Base-by-base conservation (phyloP, 108 stramenopile genomes). In the Skeletonema potamos region DNA sequence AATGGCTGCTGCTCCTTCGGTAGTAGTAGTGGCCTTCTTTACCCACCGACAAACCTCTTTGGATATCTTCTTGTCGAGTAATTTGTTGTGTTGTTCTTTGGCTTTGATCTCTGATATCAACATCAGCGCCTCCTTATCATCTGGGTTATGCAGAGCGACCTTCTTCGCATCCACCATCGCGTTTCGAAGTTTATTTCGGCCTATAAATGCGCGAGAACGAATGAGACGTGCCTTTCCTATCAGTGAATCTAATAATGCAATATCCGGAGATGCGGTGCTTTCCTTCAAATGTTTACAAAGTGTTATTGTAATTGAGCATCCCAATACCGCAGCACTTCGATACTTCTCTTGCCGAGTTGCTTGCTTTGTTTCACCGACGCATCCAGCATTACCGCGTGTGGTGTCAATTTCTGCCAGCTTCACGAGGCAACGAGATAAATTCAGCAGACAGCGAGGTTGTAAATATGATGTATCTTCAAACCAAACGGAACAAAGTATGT, bases 21-120 rank as follows among this genome's bases (percentile, higher is more conserved):
- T 10, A 34, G 36, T 59, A 0, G 33, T 27, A 12, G 86, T 87
- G 5, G 86, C 84, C 58, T 29, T 73, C 37, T 88, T 72, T 29
- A 90, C 84, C 87, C 84, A 85, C 0, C 66, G 74, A 55, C 85
- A 82, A 12, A 90, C 62, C 27, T 84, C 83, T 26, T 76, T 85
- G 32, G 83, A 87, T n/a, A 90, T 54, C 34, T 78, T 83, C 65
- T 85, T 86, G 51, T 90, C 81, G 15, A 39, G 11, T 13, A 9
- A 66, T 28, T 77, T 77, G 7, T 28, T 54, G 20, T 46, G 30
- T 3, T 27, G 34, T 24, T 77, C 64, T 0, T 18, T 18, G 24
- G 12, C 22, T 26, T 67, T 43, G 27, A 77, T 73, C 28, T 82
- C 71, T 27, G 33, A 59, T 58, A 72, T 15, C 48, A 82, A 66